Evolutionary conservation across 495 filamentous ascomycete genomes (phyloP).

Genomic region (Evansstolkia leycettana): DNA sequence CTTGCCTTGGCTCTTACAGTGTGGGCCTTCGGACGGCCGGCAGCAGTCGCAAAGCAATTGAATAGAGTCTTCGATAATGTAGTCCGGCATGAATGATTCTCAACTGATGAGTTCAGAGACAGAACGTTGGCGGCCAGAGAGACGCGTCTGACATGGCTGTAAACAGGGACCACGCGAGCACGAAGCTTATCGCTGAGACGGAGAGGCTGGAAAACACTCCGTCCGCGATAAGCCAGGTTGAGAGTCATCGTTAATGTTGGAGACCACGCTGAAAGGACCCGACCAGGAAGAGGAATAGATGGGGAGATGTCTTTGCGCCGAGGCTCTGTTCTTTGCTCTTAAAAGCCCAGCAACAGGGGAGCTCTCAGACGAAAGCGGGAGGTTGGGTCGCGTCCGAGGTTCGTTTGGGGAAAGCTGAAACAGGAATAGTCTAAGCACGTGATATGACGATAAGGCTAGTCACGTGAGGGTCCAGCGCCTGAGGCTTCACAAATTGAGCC

Average conservation of each 20-base stretch:
- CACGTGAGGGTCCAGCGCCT: neutral
- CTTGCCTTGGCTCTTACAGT: slow-evolving; percentile 8
- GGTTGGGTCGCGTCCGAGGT: slow-evolving; percentile 15
- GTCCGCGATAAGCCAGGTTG: slow-evolving; percentile 16
- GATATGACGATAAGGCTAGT: slow-evolving; percentile 1
- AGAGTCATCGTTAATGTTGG: slow-evolving; percentile 19
- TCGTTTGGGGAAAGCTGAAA: slow-evolving; percentile 19
- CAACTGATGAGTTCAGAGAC: slow-evolving; percentile 3
- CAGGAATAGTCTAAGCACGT: slow-evolving; percentile 12
- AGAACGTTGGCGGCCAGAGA: slow-evolving; percentile 10
- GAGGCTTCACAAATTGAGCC: too few species aligned
- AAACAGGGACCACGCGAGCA: slow-evolving; percentile 14
- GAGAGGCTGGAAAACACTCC: slow-evolving; percentile 17
- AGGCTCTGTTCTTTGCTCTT: too few species aligned
- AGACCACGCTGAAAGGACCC: neutral
- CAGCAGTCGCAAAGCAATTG: slow-evolving; percentile 18
- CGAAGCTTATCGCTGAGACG: slow-evolving; percentile 12
- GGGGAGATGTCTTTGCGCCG: neutral
- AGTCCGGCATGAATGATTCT: slow-evolving; percentile 1
- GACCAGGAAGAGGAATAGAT: neutral
- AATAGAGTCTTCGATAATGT: slow-evolving; percentile 3
- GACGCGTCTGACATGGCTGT: slow-evolving; percentile 18
- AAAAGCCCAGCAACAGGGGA: neutral
- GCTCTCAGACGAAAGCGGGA: slow-evolving; percentile 4
- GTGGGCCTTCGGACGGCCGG: slow-evolving; percentile 14